Evolutionary conservation across 495 filamentous ascomycete genomes (phyloP).

Genomic region (Neurospora hispaniola): DNA sequence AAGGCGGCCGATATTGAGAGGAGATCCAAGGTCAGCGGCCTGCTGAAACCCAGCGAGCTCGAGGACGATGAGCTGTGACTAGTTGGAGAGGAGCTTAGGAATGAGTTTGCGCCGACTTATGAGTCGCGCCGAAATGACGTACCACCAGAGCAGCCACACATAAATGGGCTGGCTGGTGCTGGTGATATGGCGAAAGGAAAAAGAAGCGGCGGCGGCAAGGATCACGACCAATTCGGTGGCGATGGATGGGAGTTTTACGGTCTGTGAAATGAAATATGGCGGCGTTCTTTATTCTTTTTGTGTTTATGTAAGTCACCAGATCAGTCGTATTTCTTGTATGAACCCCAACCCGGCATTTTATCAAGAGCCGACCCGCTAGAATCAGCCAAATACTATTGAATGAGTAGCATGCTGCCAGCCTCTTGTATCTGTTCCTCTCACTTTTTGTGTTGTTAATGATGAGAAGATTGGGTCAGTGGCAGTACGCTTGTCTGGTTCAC

Average conservation of each 20-base stretch:
- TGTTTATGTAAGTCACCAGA: not conserved
- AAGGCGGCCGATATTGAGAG: slow-evolving; percentile 73
- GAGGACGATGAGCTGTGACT: slow-evolving; percentile 96
- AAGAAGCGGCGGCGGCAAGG: slow-evolving; percentile 5
- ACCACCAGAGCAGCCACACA: not conserved
- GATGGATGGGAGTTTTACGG: slow-evolving; percentile 46
- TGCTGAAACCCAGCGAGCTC: slow-evolving; percentile 87
- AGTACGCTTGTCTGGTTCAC: not conserved
- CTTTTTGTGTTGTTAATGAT: not conserved
- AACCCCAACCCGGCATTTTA: not conserved
- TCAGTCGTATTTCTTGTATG: not conserved
- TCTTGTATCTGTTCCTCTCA: not conserved
- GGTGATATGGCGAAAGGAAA: not conserved
- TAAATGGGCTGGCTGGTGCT: not conserved
- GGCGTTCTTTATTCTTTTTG: slow-evolving; percentile 4
- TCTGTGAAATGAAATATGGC: slow-evolving; percentile 23
- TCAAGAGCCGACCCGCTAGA: not conserved
- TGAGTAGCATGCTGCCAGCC: not conserved
- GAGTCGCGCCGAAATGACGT: slow-evolving; percentile 8
- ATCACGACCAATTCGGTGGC: slow-evolving; percentile 4
- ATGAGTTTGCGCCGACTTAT: slow-evolving; percentile 40
- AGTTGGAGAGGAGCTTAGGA: slow-evolving; percentile 46
- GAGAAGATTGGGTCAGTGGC: not conserved
- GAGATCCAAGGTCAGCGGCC: slow-evolving; percentile 80
- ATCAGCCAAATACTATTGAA: not conserved